These are phyloP conservation scores for Mesembryanthemum crystallinum DNA, from an alignment of 148 eudicot genomes.

Conservation along the genomic window DNA sequence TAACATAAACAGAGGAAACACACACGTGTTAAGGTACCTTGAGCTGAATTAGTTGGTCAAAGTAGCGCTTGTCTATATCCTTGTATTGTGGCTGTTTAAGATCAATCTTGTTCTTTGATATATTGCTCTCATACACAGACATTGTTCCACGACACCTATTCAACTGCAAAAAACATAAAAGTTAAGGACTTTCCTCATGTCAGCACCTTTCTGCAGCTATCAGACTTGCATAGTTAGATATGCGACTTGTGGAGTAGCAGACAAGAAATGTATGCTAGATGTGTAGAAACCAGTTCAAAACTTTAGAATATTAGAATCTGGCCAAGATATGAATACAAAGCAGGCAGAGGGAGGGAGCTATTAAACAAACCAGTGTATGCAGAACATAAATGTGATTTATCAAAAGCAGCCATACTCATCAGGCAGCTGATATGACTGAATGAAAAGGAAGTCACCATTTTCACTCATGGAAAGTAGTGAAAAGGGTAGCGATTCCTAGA, in stretches of 20 bases:
- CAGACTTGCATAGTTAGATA: not conserved
- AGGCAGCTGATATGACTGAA: not conserved
- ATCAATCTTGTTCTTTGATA: conserved; percentile 71
- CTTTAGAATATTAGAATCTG: not conserved
- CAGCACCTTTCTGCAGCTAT: not conserved
- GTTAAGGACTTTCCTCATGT: not conserved
- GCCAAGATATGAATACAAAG: not conserved
- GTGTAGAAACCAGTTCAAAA: no score
- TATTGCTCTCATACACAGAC: conserved; percentile 86
- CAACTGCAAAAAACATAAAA: conserved; percentile 44
- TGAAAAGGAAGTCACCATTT: not conserved
- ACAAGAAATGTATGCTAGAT: not conserved
- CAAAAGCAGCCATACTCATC: not conserved
- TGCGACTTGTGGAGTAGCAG: not conserved
- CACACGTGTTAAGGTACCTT: conserved; percentile 50
- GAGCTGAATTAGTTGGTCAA: conserved; percentile 88
- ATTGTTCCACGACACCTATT: conserved; percentile 73
- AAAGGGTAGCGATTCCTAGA: not conserved
- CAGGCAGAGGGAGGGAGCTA: not conserved
- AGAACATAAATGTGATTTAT: not conserved
- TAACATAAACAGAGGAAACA: not conserved
- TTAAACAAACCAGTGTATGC: not conserved
- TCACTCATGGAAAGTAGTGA: not conserved
- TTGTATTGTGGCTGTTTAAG: conserved; percentile 95
- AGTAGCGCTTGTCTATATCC: conserved; percentile 90